A percentile compares a stretch with the other conserved stretches of the same genome.
These are phyloP conservation scores for Monosporozyma siamensis DNA, from an alignment of 805 yeast genomes.

Conservation along the genomic window DNA sequence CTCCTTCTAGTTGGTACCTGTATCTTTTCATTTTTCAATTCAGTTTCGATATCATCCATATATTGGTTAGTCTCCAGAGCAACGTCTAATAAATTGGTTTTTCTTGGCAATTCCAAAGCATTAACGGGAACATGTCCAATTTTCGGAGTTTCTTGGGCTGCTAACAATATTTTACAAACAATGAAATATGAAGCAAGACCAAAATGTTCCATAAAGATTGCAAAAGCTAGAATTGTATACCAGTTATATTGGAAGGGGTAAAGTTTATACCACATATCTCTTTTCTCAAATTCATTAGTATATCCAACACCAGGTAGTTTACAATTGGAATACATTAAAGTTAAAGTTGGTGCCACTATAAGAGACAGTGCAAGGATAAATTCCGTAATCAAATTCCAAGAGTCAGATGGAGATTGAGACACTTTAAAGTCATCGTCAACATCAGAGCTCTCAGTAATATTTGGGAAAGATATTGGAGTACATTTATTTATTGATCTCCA, in stretches of 20 bases:
- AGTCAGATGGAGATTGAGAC: slow-evolving; percentile 30
- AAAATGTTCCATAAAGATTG: slow-evolving; percentile 29
- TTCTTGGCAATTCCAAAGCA: slow-evolving; percentile 3
- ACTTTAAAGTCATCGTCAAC: background rate
- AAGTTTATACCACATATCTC: slow-evolving; percentile 17
- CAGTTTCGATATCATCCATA: slow-evolving; percentile 5
- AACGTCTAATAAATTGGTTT: slow-evolving; percentile 6
- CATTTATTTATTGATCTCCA: slow-evolving; percentile 27
- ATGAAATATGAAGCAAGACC: slow-evolving; percentile 6
- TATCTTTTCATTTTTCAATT: background rate
- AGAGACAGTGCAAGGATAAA: slow-evolving; percentile 65
- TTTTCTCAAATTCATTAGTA: slow-evolving; percentile 11
- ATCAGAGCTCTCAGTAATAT: background rate
- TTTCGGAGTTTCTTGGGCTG: background rate
- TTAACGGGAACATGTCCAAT: slow-evolving; percentile 4
- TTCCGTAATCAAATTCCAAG: slow-evolving; percentile 66
- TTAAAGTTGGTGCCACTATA: slow-evolving; percentile 55
- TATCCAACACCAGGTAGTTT: slow-evolving; percentile 27
- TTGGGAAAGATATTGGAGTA: slow-evolving; percentile 12
- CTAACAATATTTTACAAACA: slow-evolving; percentile 4
- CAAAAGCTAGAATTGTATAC: slow-evolving; percentile 29
- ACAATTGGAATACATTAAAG: slow-evolving; percentile 61
- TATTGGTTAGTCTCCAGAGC: slow-evolving; percentile 7
- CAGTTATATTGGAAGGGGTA: slow-evolving; percentile 26
- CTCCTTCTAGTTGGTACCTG: background rate